These are phyloP conservation scores for Rhodotorula sp. DNA, from an alignment of 1,284 basidiomycete species.

Conservation along the genomic window DNA sequence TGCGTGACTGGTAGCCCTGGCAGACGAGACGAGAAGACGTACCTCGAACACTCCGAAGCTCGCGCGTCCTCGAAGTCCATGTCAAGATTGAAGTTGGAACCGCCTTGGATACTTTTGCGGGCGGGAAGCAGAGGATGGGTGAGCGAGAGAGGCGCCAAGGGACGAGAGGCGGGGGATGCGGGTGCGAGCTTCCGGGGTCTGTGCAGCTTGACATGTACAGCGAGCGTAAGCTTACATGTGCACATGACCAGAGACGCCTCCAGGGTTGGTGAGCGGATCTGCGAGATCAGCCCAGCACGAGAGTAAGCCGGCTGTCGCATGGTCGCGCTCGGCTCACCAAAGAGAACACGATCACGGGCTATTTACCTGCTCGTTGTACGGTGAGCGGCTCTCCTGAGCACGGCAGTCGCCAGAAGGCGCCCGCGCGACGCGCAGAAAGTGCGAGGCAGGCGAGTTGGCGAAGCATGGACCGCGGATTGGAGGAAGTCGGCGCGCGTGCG, in stretches of 20 bases:
- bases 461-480: background rate
- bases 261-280: conserved; percentile 25
- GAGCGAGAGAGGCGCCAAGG: too few relatives aligned
- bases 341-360: too few relatives aligned
- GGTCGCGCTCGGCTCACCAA: too few relatives aligned
- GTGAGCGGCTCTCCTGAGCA: background rate
- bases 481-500: background rate
- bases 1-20: background rate
- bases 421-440: background rate
- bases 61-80: background rate
- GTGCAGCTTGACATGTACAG: too few relatives aligned
- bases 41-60: conserved; percentile 11
- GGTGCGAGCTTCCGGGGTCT: too few relatives aligned
- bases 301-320: background rate
- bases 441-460: background rate
- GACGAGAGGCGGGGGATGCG: too few relatives aligned
- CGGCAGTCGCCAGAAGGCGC: conserved; percentile 21
- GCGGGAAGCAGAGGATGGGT: too few relatives aligned
- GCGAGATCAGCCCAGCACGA: background rate
- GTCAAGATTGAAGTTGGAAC: conserved; percentile 49
- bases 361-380: conserved; percentile 10
- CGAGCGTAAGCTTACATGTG: conserved; percentile 11
- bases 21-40: background rate
- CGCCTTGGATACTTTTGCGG: conserved; percentile 50
- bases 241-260: conserved; percentile 9